Conservation (phyloP, 805 yeast genomes). For the Osmozyma mogii region DNA sequence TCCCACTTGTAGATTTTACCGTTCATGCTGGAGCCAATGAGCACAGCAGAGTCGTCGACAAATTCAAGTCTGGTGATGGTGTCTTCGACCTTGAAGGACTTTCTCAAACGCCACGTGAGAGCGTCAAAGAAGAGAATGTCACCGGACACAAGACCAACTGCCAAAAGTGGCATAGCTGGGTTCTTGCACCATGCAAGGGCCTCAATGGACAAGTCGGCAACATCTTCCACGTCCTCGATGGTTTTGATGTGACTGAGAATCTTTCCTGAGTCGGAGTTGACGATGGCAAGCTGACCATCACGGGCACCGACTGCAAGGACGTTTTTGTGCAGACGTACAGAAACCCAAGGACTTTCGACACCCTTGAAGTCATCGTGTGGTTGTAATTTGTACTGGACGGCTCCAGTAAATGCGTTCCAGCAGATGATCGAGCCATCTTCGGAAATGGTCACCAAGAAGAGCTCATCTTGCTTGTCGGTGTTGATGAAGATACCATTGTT, state of each 20-base stretch:
- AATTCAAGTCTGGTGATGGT: conserved; percentile 78
- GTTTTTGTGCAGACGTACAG: conserved; percentile 46
- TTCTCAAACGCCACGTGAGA: conserved; percentile 80
- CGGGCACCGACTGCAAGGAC: conserved; percentile 76
- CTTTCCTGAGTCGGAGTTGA: conserved; percentile 69
- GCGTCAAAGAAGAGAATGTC: conserved; percentile 77
- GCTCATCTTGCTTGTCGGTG: conserved; percentile 40
- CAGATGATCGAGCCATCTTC: conserved; percentile 81
- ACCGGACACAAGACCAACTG: conserved; percentile 87
- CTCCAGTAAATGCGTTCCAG: conserved; percentile 84
- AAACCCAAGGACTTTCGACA: conserved; percentile 81
- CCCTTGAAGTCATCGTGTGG: conserved; percentile 62
- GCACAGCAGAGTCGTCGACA: conserved; percentile 45
- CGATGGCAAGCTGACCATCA: conserved; percentile 77
- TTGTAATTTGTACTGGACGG: conserved; percentile 58
- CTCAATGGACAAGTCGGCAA: conserved; percentile 38
- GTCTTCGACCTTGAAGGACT: conserved; percentile 60
- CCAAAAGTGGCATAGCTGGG: conserved; percentile 52
- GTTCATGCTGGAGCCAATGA: conserved; percentile 73
- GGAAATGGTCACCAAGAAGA: conserved; percentile 65
- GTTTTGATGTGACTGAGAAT: conserved; percentile 61
- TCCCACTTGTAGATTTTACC: conserved; percentile 87
- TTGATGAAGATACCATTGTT: conserved; percentile 73
- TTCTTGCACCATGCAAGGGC: conserved; percentile 69
- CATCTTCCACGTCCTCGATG: conserved; percentile 43